Evolutionary conservation across 2,329 filamentous ascomycete species (phyloP), one percentile per base, ranked within the genome.

Genomic region (Apiospora malaysiana): DNA sequence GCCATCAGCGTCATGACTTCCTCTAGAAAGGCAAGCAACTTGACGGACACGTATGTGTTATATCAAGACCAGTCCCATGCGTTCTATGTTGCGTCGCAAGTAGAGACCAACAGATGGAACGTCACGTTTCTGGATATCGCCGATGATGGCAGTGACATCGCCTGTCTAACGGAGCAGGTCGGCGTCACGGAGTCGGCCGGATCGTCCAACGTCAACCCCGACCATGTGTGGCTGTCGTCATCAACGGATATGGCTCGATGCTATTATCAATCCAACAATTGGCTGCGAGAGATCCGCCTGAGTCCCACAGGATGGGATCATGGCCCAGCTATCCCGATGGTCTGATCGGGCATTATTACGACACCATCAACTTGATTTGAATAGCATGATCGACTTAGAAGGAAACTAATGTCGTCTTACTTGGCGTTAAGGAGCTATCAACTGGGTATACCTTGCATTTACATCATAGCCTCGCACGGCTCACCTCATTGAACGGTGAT

Each of bases 31-130:
- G 56, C 67, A 8, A 69, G 43, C 45, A 74, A 72, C 27, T 66
- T 71, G 10, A 72, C 75, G 16, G 75, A 76, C 70, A 76, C 73
- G 4, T 75, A 73, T 69, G 70, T 77, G 21, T 51, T 76, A 12
- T 77, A 76, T 21, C 75, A 77, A 66, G 76, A 77, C 66, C 70
- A 66, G 32, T 63, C 43, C 37, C 72, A 72, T 56, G 71, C 71
- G 49, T 73, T 76, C 25, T 73, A 72, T 18, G 69, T 69, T 12
- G 73, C 75, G 10, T 75, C 71, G 46, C 72, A 75, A 69, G 72
- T 70, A 9, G 71, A 72, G 51, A 68, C 46, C 27, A 71, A 68
- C 51, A 69, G 68, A n/a, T 76, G 73, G 74, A 70, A 73, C n/a
- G 71, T 71, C 14, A 70, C 71, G n/a, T 68, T 71, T 32, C 71